These are phyloP conservation scores for Steccherinum ochraceum DNA, from an alignment of 768 basidiomycete species.

Conservation along the genomic window DNA sequence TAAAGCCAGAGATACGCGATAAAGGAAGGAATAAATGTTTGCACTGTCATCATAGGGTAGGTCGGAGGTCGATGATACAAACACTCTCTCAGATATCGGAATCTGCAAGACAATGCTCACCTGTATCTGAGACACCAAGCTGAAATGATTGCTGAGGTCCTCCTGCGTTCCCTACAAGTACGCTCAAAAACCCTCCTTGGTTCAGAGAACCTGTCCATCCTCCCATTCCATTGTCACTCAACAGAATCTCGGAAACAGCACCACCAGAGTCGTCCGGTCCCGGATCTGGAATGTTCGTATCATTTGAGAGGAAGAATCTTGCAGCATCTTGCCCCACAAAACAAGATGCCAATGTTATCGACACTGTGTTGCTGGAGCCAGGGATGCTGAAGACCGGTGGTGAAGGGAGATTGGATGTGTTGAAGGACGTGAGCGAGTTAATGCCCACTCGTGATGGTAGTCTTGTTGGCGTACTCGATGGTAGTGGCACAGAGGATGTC, in stretches of 20 bases:
- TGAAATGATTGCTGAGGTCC: conserved; percentile 41
- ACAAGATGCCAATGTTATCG: conserved; percentile 29
- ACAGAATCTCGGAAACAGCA: conserved; percentile 38
- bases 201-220: conserved; percentile 41
- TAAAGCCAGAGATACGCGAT: not conserved
- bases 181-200: conserved; percentile 44
- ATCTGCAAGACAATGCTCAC: conserved; percentile 11
- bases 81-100: not conserved
- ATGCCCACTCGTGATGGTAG: not conserved
- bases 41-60: not conserved
- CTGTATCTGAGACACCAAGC: conserved; percentile 43
- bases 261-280: conserved; percentile 28
- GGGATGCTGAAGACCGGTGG: conserved; percentile 24
- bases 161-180: conserved; percentile 29
- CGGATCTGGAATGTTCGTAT: conserved; percentile 31
- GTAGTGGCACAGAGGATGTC: not conserved
- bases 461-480: not conserved
- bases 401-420: conserved; percentile 7
- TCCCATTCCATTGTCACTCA: conserved; percentile 41
- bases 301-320: conserved; percentile 57
- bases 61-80: not conserved
- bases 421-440: conserved; percentile 11
- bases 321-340: conserved; percentile 24
- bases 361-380: conserved; percentile 15
- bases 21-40: not conserved